Evolutionary conservation across 805 yeast species (phyloP).

Genomic region (Lachancea mirantina): DNA sequence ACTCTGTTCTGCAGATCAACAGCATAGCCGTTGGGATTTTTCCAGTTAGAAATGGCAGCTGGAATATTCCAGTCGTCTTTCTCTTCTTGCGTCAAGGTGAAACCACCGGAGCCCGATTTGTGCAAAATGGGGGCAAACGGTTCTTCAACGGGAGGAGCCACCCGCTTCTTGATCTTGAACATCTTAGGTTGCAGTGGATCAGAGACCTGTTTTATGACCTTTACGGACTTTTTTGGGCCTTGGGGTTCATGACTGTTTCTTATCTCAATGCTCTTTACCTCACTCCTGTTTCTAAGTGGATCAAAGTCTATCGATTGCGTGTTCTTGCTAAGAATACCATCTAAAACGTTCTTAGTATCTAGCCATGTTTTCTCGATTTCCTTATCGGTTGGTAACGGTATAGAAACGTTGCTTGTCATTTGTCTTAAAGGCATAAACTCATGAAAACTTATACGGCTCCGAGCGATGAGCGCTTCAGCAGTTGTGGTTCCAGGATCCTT

Average conservation of each 20-base stretch:
- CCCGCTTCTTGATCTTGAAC: constrained; percentile 58
- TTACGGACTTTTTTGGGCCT: constrained; percentile 42
- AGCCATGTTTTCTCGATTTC: constrained; percentile 41
- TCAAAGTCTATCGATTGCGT: constrained; percentile 18
- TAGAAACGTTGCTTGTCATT: constrained; percentile 32
- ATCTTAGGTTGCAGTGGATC: constrained; percentile 88
- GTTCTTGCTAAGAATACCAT: constrained; percentile 41
- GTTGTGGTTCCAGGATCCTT: too few relatives aligned
- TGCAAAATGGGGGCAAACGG: constrained; percentile 70
- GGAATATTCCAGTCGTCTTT: constrained; percentile 83
- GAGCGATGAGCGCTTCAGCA: too few relatives aligned
- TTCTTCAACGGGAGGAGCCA: constrained; percentile 45
- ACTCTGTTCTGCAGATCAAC: constrained; percentile 73
- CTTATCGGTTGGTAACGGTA: constrained; percentile 42
- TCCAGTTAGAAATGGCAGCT: constrained; percentile 90
- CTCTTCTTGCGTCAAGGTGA: constrained; percentile 57
- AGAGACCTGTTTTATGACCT: constrained; percentile 43
- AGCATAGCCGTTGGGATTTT: constrained; percentile 84
- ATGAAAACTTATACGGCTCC: constrained; percentile 35
- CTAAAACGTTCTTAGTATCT: constrained; percentile 52
- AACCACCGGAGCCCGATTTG: constrained; percentile 39
- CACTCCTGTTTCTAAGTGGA: constrained; percentile 12
- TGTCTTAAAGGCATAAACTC: constrained; percentile 58
- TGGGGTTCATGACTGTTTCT: constrained; percentile 39
- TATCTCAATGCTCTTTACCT: constrained; percentile 27